phyloP scores from a whole-genome alignment of 2,329 filamentous ascomycete genomes.

The Massarina eburnea region DNA sequence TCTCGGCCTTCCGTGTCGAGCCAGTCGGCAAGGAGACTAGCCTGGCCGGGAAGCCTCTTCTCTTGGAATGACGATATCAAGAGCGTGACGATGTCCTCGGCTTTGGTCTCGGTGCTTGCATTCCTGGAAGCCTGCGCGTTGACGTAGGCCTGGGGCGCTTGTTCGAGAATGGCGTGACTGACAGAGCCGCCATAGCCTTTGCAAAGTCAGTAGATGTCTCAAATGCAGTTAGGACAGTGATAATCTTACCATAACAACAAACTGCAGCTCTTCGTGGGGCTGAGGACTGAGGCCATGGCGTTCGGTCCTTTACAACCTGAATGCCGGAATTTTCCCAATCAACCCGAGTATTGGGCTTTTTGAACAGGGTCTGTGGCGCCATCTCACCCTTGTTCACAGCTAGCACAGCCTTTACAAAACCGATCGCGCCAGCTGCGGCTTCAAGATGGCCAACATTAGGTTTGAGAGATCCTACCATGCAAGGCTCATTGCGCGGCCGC shows the following conservation, averaged over 20 bases:
- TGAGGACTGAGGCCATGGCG: constrained; percentile 20
- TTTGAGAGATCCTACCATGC: constrained; percentile 19
- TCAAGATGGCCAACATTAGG: constrained; percentile 48
- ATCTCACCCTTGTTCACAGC: constrained; percentile 41
- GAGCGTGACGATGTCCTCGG: constrained; percentile 11
- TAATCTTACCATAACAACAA: constrained; percentile 53
- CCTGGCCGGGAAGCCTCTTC: constrained; percentile 27
- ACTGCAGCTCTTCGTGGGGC: constrained; percentile 41
- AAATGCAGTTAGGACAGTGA: too few relatives aligned
- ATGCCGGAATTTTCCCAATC: constrained; percentile 31
- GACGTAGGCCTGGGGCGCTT: constrained; percentile 1
- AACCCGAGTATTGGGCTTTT: constrained; percentile 37
- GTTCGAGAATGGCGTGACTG: constrained; percentile 47
- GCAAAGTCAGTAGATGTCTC: too few relatives aligned
- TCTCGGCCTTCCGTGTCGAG: constrained; percentile 18
- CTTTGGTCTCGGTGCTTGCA: neutral
- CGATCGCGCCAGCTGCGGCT: constrained; percentile 40
- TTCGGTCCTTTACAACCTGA: constrained; percentile 28
- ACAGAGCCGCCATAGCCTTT: constrained; percentile 48
- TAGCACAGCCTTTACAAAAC: constrained; percentile 43
- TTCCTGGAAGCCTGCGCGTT: neutral
- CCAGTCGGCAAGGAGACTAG: constrained; percentile 25
- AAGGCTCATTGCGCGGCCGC: constrained; percentile 1
- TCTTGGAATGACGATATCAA: constrained; percentile 37
- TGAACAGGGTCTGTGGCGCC: constrained; percentile 24